Base-by-base conservation (phyloP, 495 filamentous ascomycete species). In the Daldinia childiae region DNA sequence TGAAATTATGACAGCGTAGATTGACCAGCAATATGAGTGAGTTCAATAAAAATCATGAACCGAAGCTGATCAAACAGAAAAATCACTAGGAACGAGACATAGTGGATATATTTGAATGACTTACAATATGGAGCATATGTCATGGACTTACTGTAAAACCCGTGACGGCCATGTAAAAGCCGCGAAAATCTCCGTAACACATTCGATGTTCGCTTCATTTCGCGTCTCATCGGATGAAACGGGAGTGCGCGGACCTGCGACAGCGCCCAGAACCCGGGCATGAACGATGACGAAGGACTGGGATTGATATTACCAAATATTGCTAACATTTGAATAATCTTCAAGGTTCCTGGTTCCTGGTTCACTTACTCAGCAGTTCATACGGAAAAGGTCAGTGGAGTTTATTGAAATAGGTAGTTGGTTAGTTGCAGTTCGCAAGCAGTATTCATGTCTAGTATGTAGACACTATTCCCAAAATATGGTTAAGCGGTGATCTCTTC, bases 21-120 rank as follows among this genome's bases (percentile, higher is more conserved):
- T 76, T 69, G 68, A 59, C 68, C 65, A 68, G 72, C 74, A 76
- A 74, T 72, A 21, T 36, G 24, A 54, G 15, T 39, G 12, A 75
- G 55, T 14, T 56, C 30, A 57, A 58, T 19, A 54, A 58, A 63
- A 50, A 52, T 17, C 24, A 48, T 39, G 12, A 50, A 48, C n/a
- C 24, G 15, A 29, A 64, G 24, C 17, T 48, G 64, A 60, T 64
- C 59, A 41, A 54, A 68, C 29, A 61, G 41, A 64, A 54, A 6
- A 62, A 6, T 56, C n/a, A 15, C 54, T 27, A 12, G 26, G 26
- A 52, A 60, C n/a, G 32, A 55, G 43, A 36, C 39, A 59, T 57
- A 32, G 26, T 32, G 24, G 51, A 66, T 39, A 59, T 73, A 73
- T 73, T 69, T 73, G 66, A 73, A 69, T 51, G 32, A 58, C 3